These are phyloP conservation scores for Hyaloperonospora brassicae DNA, from an alignment of 352 stramenopile genomes.

Conservation along the genomic window DNA sequence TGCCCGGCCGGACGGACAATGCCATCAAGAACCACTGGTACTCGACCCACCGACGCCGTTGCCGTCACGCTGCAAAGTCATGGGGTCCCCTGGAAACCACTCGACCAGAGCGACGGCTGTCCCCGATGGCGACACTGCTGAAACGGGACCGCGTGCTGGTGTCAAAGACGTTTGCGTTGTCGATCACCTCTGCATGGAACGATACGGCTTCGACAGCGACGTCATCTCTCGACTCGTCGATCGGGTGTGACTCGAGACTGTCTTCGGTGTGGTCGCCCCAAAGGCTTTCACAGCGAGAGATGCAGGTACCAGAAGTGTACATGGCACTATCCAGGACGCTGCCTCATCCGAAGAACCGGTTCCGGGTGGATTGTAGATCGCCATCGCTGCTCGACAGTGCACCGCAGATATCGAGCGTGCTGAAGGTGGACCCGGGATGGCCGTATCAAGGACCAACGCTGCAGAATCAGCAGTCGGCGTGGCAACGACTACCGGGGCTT, in stretches of 20 bases:
- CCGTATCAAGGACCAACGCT: constrained; percentile 23
- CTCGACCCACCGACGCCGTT: constrained; percentile 57
- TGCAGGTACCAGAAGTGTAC: not conserved
- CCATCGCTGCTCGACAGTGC: not conserved
- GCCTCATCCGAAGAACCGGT: constrained; percentile 18
- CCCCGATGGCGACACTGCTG: not conserved
- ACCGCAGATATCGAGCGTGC: not conserved
- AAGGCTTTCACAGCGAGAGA: constrained; percentile 11
- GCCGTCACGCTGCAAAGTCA: constrained; percentile 47
- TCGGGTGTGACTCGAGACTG: constrained; percentile 7
- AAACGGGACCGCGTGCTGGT: constrained; percentile 4
- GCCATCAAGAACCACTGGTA: constrained; percentile 87
- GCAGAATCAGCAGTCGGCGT: constrained; percentile 55
- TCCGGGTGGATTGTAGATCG: constrained; percentile 17
- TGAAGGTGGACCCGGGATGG: constrained; percentile 5
- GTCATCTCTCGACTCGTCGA: constrained; percentile 26
- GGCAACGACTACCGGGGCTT: constrained; percentile 35
- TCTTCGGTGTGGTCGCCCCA: constrained; percentile 18
- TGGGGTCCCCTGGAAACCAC: constrained; percentile 11
- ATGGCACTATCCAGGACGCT: not conserved
- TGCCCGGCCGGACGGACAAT: constrained; percentile 88
- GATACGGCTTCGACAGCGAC: constrained; percentile 3
- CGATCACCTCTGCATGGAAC: constrained; percentile 5
- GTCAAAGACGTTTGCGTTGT: constrained; percentile 2
- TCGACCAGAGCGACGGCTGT: constrained; percentile 1